Conservation (phyloP, 768 basidiomycete genomes). For the Pleurotus tuoliensis region DNA sequence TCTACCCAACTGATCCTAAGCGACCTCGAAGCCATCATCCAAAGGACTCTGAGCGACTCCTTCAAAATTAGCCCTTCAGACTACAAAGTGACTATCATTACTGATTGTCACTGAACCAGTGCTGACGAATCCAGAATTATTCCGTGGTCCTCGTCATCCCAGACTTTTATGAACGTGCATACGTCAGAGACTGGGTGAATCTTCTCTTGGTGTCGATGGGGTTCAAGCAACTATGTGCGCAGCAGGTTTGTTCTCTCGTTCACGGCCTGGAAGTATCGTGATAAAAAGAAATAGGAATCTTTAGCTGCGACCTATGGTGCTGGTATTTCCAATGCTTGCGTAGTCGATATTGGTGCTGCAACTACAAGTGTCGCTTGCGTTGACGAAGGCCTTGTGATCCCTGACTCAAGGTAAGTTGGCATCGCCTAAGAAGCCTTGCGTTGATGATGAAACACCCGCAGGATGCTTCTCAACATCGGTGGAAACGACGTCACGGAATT, state of each 20-base stretch:
- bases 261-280: neutral
- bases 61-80: slow-evolving; percentile 49
- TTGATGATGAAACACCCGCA: slow-evolving; percentile 18
- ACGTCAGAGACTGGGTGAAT: slow-evolving; percentile 74
- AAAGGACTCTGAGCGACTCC: slow-evolving; percentile 55
- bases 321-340: slow-evolving; percentile 91
- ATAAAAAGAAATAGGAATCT: slow-evolving; percentile 59
- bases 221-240: slow-evolving; percentile 89
- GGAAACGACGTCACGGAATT: slow-evolving; percentile 96
- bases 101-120: neutral
- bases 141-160: slow-evolving; percentile 88
- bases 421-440: neutral
- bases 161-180: slow-evolving; percentile 83
- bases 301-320: slow-evolving; percentile 93
- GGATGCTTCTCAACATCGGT: slow-evolving; percentile 82
- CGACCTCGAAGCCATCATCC: slow-evolving; percentile 74
- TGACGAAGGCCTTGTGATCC: slow-evolving; percentile 85
- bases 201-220: slow-evolving; percentile 76
- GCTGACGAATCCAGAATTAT: slow-evolving; percentile 54
- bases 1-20: slow-evolving; percentile 67
- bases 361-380: slow-evolving; percentile 87
- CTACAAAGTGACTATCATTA: slow-evolving; percentile 48
- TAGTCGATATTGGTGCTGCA: slow-evolving; percentile 89
- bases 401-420: slow-evolving; percentile 73
- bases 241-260: slow-evolving; percentile 58